Base-by-base conservation (phyloP, 495 filamentous ascomycete genomes). In the Aspergillus wentii region DNA sequence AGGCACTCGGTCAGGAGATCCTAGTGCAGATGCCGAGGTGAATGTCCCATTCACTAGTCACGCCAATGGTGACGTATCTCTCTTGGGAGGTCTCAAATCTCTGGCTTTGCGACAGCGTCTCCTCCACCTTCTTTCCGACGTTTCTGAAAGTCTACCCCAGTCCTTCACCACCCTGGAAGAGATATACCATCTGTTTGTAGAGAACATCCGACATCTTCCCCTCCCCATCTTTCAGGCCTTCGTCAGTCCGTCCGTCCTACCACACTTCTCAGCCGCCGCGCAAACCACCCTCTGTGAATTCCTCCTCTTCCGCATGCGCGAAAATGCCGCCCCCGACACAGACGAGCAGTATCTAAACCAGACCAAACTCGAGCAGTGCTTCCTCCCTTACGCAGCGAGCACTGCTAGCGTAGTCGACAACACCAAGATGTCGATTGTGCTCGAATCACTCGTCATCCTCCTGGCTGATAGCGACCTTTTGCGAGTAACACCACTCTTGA, bases 221-320 rank as follows among this genome's bases (percentile, higher is more conserved):
- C 68, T 89, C 0, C 72, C 79, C 0, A 55, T 77, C n/a, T 94
- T 94, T 59, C 71, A 78, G 26, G 61, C 79, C n/a, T 77, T 94
- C 37, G 61, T 91, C 46, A 75, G 74, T 17, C 69, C 75, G 13
- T 49, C 66, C 30, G 48, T 61, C 5, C 65, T 86, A 0, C 68
- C 74, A 0, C 41, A 63, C 11, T 56, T 76, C 18, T 56, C 62
- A 10, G 48, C 57, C 4, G 60, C 59, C 3, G 70, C 77, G 9
- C 72, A 69, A 19, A 71, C 80, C 21, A 76, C 77, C 2, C 72
- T 95, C 18, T 72, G 78, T 35, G 79, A 86, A 36, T 67, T 71
- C 18, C 52, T 94, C 4, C 66, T 89, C 8, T 70, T 71, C 13
- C 68, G 72, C 10, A 62, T 95, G 18, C 68, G 85, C 34, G 77